phyloP scores from a whole-genome alignment of 345 rosid genomes.

The Durio zibethinus region DNA sequence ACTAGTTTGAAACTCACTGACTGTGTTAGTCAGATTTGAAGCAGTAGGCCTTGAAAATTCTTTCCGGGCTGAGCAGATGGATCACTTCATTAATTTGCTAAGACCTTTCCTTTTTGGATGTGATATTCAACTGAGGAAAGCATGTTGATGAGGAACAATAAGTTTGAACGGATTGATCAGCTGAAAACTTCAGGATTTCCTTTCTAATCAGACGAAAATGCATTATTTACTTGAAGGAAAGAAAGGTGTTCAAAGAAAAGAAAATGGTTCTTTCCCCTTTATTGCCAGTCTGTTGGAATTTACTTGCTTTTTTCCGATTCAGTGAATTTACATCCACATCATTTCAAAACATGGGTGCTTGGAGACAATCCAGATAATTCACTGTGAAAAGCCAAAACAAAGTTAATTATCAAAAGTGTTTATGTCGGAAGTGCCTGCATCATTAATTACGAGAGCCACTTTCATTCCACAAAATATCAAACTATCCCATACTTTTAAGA shows the following conservation, averaged over 20 bases:
- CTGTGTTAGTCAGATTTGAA: neutral
- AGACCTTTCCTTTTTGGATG: neutral
- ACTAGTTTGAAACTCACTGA: neutral
- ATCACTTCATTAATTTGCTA: neutral
- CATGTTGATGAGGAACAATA: neutral
- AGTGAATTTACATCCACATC: neutral
- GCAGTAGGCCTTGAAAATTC: neutral
- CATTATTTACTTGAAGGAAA: neutral
- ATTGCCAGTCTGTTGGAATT: neutral
- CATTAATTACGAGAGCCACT: neutral
- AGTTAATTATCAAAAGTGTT: constrained; percentile 5
- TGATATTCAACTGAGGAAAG: neutral
- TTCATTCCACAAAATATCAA: neutral
- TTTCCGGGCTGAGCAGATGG: neutral
- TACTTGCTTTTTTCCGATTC: neutral
- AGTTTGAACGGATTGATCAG: neutral
- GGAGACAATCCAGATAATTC: neutral
- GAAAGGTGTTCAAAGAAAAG: neutral
- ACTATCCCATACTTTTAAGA: neutral
- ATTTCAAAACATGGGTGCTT: neutral
- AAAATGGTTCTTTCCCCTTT: neutral
- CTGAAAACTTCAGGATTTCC: neutral
- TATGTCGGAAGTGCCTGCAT: constrained; percentile 12
- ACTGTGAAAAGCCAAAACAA: neutral
- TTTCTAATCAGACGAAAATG: neutral